Evolutionary conservation across 495 filamentous ascomycete species (phyloP).

Genomic region (Xylaria flabelliformis): DNA sequence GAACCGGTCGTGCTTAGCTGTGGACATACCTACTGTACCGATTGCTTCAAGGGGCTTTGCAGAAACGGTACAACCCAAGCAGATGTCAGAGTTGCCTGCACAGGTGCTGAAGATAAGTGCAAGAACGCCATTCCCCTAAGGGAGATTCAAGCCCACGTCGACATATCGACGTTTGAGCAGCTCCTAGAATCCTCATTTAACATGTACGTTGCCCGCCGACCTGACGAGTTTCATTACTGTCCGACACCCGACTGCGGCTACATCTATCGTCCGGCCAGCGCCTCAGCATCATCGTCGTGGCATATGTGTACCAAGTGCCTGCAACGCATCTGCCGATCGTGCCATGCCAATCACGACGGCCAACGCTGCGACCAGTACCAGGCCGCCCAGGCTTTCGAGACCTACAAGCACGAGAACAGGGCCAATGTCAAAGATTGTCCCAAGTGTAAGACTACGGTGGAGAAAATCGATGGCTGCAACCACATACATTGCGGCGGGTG

Average conservation of each 20-base stretch:
- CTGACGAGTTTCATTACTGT: slow-evolving; percentile 39
- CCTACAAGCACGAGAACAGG: slow-evolving; percentile 12
- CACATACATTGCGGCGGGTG: slow-evolving; percentile 39
- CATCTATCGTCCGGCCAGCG: slow-evolving; percentile 34
- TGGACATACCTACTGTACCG: slow-evolving; percentile 44
- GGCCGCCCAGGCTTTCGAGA: slow-evolving; percentile 25
- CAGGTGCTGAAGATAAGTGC: slow-evolving; percentile 34
- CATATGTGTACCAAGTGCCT: slow-evolving; percentile 38
- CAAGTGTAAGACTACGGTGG: slow-evolving; percentile 2
- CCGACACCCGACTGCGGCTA: slow-evolving; percentile 44
- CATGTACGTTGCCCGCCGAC: slow-evolving; percentile 33
- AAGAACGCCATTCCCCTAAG: slow-evolving; percentile 28
- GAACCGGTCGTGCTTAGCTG: slow-evolving; percentile 38
- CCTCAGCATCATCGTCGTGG: slow-evolving; percentile 2
- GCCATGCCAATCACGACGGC: slow-evolving; percentile 40
- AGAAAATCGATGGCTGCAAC: slow-evolving; percentile 36
- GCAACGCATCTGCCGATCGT: slow-evolving; percentile 38
- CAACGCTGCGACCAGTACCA: slow-evolving; percentile 37
- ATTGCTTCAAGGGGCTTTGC: slow-evolving; percentile 40
- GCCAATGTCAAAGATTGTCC: slow-evolving; percentile 15
- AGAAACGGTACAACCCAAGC: slow-evolving; percentile 24
- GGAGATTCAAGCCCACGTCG: slow-evolving; percentile 34
- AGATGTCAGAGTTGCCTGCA: slow-evolving; percentile 35
- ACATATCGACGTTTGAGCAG: slow-evolving; percentile 35
- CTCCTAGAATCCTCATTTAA: slow-evolving; percentile 39